These are phyloP conservation scores for Bruguiera parviflora DNA, from an alignment of 345 rosid species.

Conservation along the genomic window DNA sequence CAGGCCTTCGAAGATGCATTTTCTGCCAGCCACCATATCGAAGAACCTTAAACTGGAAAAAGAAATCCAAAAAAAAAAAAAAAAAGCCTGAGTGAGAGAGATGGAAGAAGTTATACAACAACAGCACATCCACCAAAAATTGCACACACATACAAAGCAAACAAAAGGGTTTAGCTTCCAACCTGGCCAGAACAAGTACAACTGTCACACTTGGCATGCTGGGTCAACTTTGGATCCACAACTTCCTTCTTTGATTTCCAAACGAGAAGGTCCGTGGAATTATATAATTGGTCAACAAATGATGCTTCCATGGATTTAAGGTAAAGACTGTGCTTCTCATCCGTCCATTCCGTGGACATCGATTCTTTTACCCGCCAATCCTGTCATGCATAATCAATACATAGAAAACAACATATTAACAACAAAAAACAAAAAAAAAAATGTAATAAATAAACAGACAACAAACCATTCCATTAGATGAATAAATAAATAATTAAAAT, in stretches of 20 bases:
- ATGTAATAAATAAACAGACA: no score
- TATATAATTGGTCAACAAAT: slow-evolving; percentile 67
- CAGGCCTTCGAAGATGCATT: slow-evolving; percentile 43
- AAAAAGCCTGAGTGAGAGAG: not conserved
- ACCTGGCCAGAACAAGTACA: slow-evolving; percentile 63
- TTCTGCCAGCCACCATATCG: slow-evolving; percentile 65
- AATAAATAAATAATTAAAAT: no score
- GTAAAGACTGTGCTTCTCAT: slow-evolving; percentile 85
- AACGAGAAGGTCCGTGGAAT: slow-evolving; percentile 42
- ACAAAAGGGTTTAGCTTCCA: slow-evolving; percentile 6
- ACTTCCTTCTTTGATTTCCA: slow-evolving; percentile 31
- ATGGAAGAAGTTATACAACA: not conserved
- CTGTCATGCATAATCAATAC: slow-evolving; percentile 26
- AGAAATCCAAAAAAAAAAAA: not conserved
- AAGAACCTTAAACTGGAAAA: slow-evolving; percentile 64
- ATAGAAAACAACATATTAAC: no score
- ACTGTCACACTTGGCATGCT: slow-evolving; percentile 15
- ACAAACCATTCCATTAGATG: no score
- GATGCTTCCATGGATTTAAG: slow-evolving; percentile 91
- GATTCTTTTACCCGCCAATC: slow-evolving; percentile 37
- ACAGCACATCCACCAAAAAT: not conserved
- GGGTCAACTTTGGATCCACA: slow-evolving; percentile 26
- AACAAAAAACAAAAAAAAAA: no score
- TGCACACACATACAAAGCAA: not conserved
- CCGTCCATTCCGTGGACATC: slow-evolving; percentile 63